These are phyloP conservation scores for Tilletia setariae DNA, from an alignment of 1,284 basidiomycete species.

Conservation along the genomic window DNA sequence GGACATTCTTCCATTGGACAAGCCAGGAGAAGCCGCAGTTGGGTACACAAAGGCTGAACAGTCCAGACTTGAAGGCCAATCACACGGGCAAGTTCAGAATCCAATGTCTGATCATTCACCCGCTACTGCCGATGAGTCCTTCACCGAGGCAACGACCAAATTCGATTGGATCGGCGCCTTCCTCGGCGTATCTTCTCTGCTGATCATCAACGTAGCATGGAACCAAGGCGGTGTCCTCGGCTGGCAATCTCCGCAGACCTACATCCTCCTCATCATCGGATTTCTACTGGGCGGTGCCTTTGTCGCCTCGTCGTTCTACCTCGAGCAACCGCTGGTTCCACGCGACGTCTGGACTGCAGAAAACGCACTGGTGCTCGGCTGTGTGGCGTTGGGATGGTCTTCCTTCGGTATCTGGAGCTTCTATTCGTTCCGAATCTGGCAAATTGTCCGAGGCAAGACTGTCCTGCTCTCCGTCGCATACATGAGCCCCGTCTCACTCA, in stretches of 20 bases:
- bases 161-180: conserved; percentile 35
- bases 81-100: too few relatives aligned
- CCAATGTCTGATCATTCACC: too few relatives aligned
- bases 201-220: conserved; percentile 41
- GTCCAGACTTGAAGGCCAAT: too few relatives aligned
- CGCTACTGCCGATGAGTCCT: too few relatives aligned
- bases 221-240: conserved; percentile 41
- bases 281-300: conserved; percentile 31
- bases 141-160: not conserved
- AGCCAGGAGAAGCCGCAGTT: too few relatives aligned
- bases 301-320: conserved; percentile 25
- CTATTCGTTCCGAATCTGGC: conserved; percentile 19
- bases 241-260: conserved; percentile 36
- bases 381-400: conserved; percentile 33
- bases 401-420: conserved; percentile 38
- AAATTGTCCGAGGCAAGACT: not conserved
- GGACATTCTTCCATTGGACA: too few relatives aligned
- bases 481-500: conserved; percentile 25
- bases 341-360: conserved; percentile 26
- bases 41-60: too few relatives aligned
- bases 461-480: conserved; percentile 25
- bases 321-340: conserved; percentile 33
- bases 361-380: conserved; percentile 26
- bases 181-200: conserved; percentile 31
- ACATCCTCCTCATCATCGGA: conserved; percentile 38